These are phyloP conservation scores for Mycena citricolor DNA, from an alignment of 1,284 basidiomycete genomes.

Conservation along the genomic window DNA sequence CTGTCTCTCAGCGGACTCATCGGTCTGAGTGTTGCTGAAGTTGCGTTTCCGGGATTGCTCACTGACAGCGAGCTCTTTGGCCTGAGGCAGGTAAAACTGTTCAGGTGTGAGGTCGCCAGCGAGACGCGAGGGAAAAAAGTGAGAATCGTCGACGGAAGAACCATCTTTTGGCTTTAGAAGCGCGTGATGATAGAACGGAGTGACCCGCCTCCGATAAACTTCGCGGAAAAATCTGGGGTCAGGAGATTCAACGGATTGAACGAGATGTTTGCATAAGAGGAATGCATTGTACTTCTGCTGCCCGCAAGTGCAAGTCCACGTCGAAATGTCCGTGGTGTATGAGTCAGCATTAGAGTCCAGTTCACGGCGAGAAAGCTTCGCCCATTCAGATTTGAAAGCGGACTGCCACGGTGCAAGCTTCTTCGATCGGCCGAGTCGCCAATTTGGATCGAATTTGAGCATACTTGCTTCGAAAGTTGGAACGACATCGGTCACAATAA, in stretches of 20 bases:
- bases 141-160: too few species aligned
- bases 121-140: too few species aligned
- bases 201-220: conserved; percentile 9
- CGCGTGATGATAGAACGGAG: conserved; percentile 6
- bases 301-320: conserved; percentile 14
- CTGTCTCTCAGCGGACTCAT: too few species aligned
- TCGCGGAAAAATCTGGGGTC: conserved; percentile 5
- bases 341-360: background rate
- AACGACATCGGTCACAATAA: conserved; percentile 28
- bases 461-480: conserved; percentile 23
- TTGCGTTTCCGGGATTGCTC: too few species aligned
- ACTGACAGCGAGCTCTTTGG: too few species aligned
- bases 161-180: conserved; percentile 2
- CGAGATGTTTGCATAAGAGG: conserved; percentile 17
- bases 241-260: conserved; percentile 9
- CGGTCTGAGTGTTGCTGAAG: too few species aligned
- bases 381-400: conserved; percentile 25
- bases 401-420: conserved; percentile 21
- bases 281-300: conserved; percentile 15
- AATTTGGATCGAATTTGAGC: conserved; percentile 18
- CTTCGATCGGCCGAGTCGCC: conserved; percentile 22
- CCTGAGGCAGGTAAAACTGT: too few species aligned
- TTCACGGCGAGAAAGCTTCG: conserved; percentile 9
- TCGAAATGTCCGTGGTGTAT: conserved; percentile 18
- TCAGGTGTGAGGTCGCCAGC: too few species aligned